Conservation (phyloP, 768 basidiomycete species). For the Sarcomyxa edulis region DNA sequence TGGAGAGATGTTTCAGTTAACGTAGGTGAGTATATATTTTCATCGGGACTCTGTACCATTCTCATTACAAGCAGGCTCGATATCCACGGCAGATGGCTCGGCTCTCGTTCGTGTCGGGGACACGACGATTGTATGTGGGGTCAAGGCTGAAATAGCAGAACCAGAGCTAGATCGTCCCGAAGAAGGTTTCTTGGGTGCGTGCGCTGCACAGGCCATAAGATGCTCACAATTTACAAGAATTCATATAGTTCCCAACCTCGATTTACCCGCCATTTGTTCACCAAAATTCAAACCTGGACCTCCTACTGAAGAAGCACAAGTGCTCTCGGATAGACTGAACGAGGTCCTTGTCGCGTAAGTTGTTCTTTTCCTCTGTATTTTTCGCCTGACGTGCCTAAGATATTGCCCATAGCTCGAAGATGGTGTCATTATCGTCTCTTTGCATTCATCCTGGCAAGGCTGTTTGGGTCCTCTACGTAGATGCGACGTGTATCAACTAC, state of each 20-base stretch:
- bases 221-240: not conserved
- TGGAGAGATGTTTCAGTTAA: slow-evolving; percentile 80
- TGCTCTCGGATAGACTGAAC: slow-evolving; percentile 78
- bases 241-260: slow-evolving; percentile 82
- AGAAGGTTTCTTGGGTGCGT: slow-evolving; percentile 79
- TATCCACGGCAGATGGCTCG: slow-evolving; percentile 91
- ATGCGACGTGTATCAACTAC: slow-evolving; percentile 94
- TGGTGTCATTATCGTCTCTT: slow-evolving; percentile 62
- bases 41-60: too few relatives aligned
- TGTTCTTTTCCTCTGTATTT: not conserved
- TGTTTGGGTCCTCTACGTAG: slow-evolving; percentile 93
- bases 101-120: slow-evolving; percentile 86
- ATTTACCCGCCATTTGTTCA: slow-evolving; percentile 90
- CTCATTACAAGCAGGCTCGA: slow-evolving; percentile 62
- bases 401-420: slow-evolving; percentile 44
- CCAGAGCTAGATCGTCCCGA: slow-evolving; percentile 74
- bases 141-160: slow-evolving; percentile 93
- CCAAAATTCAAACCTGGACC: slow-evolving; percentile 95
- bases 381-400: not conserved
- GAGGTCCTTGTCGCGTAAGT: slow-evolving; percentile 72
- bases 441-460: slow-evolving; percentile 79
- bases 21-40: slow-evolving; percentile 74
- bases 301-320: slow-evolving; percentile 90
- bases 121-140: slow-evolving; percentile 93
- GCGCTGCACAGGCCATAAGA: too few relatives aligned